Evolutionary conservation across 148 eudicot genomes (phyloP), one percentile per base, ranked within the genome.

Genomic region (Spergularia marina): DNA sequence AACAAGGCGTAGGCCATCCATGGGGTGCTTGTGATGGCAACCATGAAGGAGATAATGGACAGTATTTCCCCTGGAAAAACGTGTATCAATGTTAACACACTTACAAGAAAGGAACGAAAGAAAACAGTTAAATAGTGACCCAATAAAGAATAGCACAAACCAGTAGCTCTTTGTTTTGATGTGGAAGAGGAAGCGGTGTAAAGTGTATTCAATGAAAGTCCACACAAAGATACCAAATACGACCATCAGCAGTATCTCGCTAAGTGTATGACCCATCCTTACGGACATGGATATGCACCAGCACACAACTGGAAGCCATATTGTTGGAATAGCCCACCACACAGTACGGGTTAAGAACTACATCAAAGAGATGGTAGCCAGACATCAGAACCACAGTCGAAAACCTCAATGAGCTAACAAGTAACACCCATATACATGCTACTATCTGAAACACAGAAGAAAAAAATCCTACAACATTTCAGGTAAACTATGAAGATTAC

Each of bases 21-120:
- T 89, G 15, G 98, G 98, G 78, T 92, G 98, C 82, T 92, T 92
- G 76, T 92, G 98, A 83, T 92, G 98, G 79, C 93, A 89, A 21
- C 96, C 96, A 74, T 91, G 96, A 71, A 91, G 83, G 80, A 91
- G 91, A 81, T 89, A 91, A 72, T 91, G 96, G n/a, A 82, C 2
- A 5, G 96, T 91, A 74, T 89, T 91, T 36, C 85, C 82, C 82
- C 82, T 79, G 34, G 65, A 73, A 71, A 6, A 51, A 34, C 52
- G 69, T 15, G 64, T 74, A 74, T 59, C 9, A 4, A 39, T 36
- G 16, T 64, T 10, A 53, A 18, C 49, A 65, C 18, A 6, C 12
- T 21, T 30, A 53, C 53, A 65, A 34, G 21, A 7, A 54, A 53
- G 80, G 82, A 68, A 82, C 89, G 61, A 82, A 86, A 70, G 85